These are phyloP conservation scores for Penicillium waksmanii DNA, from an alignment of 495 filamentous ascomycete genomes.

Conservation along the genomic window DNA sequence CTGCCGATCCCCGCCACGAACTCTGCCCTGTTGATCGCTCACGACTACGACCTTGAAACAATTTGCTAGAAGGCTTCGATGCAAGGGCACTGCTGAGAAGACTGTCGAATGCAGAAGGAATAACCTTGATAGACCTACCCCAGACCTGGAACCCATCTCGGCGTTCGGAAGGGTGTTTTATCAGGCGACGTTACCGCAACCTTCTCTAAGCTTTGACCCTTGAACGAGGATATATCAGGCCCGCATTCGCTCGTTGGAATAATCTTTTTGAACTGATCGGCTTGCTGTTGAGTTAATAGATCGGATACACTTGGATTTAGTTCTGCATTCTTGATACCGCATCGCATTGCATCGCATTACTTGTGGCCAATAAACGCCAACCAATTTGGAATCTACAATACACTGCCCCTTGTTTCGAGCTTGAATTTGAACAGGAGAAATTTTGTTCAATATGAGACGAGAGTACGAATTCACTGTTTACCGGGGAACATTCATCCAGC, in stretches of 20 bases:
- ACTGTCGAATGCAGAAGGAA: conserved; percentile 19
- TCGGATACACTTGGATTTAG: neutral
- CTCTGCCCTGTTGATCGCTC: conserved; percentile 9
- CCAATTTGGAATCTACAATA: too few relatives aligned
- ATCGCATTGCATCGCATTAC: neutral
- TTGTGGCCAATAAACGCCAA: too few relatives aligned
- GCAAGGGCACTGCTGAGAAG: conserved; percentile 1
- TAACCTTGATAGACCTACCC: conserved; percentile 10
- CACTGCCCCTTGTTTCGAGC: neutral
- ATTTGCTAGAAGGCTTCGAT: conserved; percentile 30
- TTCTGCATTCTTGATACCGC: neutral
- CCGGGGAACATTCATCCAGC: conserved; percentile 52
- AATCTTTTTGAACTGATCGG: neutral
- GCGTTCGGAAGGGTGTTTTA: neutral
- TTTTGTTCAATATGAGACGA: neutral
- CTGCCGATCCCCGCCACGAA: conserved; percentile 31
- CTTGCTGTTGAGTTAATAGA: neutral
- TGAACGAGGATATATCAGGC: conserved; percentile 5
- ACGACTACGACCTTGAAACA: conserved; percentile 70
- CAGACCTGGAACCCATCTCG: conserved; percentile 3
- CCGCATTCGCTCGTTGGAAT: neutral
- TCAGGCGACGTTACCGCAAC: neutral
- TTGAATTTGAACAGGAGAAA: neutral
- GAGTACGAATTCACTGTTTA: conserved; percentile 38
- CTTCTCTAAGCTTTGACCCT: neutral